Percentiles rank a stretch among this genome's conserved stretches.
phyloP scores from a whole-genome alignment of 208 protist species.

The Leishmania gerbilli region DNA sequence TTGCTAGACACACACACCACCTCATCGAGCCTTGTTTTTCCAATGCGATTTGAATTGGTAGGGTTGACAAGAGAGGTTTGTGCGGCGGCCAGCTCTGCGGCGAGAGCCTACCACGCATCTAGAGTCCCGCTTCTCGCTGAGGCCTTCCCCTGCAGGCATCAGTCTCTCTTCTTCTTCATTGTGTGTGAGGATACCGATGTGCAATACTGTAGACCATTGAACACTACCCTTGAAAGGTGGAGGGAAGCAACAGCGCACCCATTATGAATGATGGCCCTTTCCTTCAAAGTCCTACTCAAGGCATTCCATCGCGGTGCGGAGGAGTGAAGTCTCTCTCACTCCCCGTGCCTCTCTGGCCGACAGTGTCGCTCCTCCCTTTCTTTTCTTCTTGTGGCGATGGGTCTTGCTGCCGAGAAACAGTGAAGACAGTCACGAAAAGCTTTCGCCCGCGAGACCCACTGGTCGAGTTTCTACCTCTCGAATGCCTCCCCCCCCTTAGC shows the following conservation, averaged over 20 bases:
- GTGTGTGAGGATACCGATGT: not conserved
- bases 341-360: not conserved
- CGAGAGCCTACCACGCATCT: not conserved
- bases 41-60: not conserved
- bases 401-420: not conserved
- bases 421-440: not conserved
- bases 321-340: not conserved
- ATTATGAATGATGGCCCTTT: not conserved
- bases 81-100: not conserved
- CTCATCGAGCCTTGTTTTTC: not conserved
- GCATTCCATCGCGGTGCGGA: not conserved
- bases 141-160: not conserved
- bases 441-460: not conserved
- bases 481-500: not conserved
- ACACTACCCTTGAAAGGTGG: not conserved
- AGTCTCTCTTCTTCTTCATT: conserved; percentile 3
- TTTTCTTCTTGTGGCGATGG: not conserved
- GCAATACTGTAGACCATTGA: conserved; percentile 8
- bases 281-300: not conserved
- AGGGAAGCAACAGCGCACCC: not conserved
- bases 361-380: not conserved
- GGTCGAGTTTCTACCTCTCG: not conserved
- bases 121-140: not conserved
- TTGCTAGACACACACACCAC: not conserved
- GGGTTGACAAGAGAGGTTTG: not conserved